A percentile compares a stretch with the other conserved stretches of the same genome.
Conservation (phyloP, 768 basidiomycete genomes). For the Psilocybe cyanescens region DNA sequence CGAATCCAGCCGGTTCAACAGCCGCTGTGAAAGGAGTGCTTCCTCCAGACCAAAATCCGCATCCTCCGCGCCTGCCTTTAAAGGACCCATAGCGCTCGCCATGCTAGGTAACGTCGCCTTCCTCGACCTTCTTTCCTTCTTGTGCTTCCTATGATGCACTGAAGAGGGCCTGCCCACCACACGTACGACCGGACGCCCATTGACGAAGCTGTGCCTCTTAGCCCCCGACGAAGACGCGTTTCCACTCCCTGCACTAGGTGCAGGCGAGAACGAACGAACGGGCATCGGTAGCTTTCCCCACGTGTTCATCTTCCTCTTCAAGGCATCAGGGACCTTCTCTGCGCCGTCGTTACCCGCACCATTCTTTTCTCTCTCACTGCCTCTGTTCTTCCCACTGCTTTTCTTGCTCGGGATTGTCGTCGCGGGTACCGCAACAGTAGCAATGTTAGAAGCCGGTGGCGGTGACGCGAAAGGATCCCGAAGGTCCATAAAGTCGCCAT, state of each 20-base stretch:
- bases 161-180: slow-evolving; percentile 10
- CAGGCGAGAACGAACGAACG: slow-evolving; percentile 15
- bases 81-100: not conserved
- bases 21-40: slow-evolving; percentile 35
- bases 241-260: slow-evolving; percentile 7
- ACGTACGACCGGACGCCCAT: not conserved
- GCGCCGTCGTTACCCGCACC: slow-evolving; percentile 8
- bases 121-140: slow-evolving; percentile 19
- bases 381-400: not conserved
- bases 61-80: slow-evolving; percentile 20
- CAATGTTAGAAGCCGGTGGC: slow-evolving; percentile 9
- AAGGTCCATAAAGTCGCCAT: slow-evolving; percentile 37
- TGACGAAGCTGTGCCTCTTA: slow-evolving; percentile 9
- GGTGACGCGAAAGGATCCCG: slow-evolving; percentile 36
- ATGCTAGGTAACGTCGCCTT: slow-evolving; percentile 16
- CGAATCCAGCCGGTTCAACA: slow-evolving; percentile 33
- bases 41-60: slow-evolving; percentile 34
- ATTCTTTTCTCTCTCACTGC: not conserved
- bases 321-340: slow-evolving; percentile 12
- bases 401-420: slow-evolving; percentile 3
- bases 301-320: slow-evolving; percentile 26
- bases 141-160: slow-evolving; percentile 11
- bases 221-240: slow-evolving; percentile 1
- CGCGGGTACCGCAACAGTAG: slow-evolving; percentile 4
- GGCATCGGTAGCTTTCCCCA: slow-evolving; percentile 30